phyloP scores from a whole-genome alignment of 371 early-diverging fungal species.

The Circinella minor region DNA sequence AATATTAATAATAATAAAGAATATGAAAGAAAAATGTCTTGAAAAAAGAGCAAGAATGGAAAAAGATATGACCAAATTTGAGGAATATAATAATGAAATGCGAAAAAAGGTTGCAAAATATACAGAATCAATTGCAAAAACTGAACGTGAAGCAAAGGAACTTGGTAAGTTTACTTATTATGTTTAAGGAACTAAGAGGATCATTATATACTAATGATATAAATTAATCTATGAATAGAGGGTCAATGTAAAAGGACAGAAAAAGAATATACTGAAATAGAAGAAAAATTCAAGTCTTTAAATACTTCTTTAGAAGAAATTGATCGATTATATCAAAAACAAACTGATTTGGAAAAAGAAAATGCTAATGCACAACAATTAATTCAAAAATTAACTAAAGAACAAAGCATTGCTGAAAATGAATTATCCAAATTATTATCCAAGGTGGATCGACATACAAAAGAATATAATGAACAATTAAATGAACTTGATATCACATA shows the following conservation, averaged over 20 bases:
- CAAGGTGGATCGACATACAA: neutral
- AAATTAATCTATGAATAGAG: neutral
- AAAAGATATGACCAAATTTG: constrained; percentile 32
- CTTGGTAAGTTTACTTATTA: constrained; percentile 3
- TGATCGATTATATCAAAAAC: neutral
- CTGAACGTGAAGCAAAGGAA: neutral
- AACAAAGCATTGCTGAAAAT: neutral
- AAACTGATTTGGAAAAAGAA: neutral
- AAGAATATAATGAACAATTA: neutral
- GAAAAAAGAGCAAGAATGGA: constrained; percentile 46
- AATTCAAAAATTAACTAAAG: neutral
- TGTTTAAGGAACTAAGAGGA: too few species aligned
- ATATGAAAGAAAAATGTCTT: neutral
- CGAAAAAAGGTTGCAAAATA: constrained; percentile 14
- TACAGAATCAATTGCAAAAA: constrained; percentile 15
- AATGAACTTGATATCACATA: neutral
- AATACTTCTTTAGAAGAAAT: neutral
- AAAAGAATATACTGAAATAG: neutral
- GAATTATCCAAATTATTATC: neutral
- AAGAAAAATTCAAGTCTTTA: neutral
- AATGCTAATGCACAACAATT: neutral
- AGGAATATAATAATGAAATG: constrained; percentile 22
- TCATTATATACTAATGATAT: too few species aligned
- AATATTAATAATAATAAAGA: neutral
- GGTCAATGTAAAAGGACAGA: neutral